Conservation (phyloP, 805 yeast species). For the Saccharomycopsis fermentans region DNA sequence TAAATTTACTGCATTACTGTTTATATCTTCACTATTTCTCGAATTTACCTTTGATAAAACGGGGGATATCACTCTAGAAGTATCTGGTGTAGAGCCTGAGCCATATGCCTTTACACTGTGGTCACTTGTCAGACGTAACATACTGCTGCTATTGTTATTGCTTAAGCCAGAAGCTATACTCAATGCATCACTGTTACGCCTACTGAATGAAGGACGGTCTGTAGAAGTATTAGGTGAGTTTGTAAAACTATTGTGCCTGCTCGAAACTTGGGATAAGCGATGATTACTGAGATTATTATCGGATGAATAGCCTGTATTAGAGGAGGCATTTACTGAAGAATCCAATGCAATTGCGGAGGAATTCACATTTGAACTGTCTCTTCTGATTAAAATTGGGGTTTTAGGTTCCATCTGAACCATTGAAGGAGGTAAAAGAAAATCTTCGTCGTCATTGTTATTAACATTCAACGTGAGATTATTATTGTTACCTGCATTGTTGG, state of each 20-base stretch:
- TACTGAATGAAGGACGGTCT: conserved; percentile 1
- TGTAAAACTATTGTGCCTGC: conserved; percentile 13
- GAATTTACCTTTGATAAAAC: conserved; percentile 9
- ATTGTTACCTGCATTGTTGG: conserved; percentile 2
- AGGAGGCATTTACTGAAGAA: neutral
- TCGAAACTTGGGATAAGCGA: conserved; percentile 6
- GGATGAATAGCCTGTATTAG: neutral
- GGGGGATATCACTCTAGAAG: conserved; percentile 13
- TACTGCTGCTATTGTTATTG: neutral
- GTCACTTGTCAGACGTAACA: neutral
- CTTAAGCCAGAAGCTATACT: conserved; percentile 8
- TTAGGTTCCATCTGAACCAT: conserved; percentile 65
- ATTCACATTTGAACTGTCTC: conserved; percentile 33
- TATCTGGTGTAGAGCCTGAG: conserved; percentile 7
- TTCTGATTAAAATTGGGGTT: conserved; percentile 56
- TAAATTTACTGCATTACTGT: conserved; percentile 1
- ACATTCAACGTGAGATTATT: conserved; percentile 12
- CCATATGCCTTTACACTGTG: neutral
- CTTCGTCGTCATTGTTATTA: conserved; percentile 22
- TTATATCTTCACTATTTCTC: conserved; percentile 1
- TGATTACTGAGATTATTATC: conserved; percentile 1
- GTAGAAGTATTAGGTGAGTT: neutral
- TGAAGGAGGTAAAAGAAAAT: conserved; percentile 43
- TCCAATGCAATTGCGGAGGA: neutral
- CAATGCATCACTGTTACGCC: conserved; percentile 12